Evolutionary conservation across 306 rosid genomes (phyloP).

Genomic region (Pterocarpus santalinus): DNA sequence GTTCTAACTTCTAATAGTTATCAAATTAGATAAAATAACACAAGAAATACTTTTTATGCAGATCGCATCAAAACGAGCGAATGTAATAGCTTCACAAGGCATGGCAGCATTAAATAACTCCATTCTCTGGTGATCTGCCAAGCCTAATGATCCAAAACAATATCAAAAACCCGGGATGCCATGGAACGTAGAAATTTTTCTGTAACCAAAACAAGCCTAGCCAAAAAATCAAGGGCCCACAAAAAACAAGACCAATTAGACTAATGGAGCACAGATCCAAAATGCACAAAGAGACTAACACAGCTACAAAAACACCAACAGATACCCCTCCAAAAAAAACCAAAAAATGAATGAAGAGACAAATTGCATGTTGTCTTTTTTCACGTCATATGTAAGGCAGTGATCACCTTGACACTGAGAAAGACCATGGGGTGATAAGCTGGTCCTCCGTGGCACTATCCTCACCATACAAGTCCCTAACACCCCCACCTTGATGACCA

Average conservation of each 20-base stretch:
- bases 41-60: background rate
- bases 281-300: background rate
- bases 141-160: background rate
- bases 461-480: constrained; percentile 73
- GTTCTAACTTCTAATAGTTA: background rate
- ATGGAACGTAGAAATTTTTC: too few relatives aligned
- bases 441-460: constrained; percentile 81
- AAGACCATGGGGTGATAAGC: constrained; percentile 87
- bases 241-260: constrained; percentile 11
- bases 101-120: background rate
- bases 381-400: background rate
- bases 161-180: background rate
- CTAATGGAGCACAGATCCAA: constrained; percentile 43
- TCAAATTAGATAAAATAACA: too few relatives aligned
- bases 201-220: background rate
- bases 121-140: background rate
- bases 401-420: constrained; percentile 79
- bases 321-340: background rate
- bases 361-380: constrained; percentile 2
- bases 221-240: too few relatives aligned
- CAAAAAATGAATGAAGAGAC: background rate
- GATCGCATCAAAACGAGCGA: background rate
- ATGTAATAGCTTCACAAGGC: background rate
- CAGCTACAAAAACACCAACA: background rate
- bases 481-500: constrained; percentile 63